Conservation (phyloP, 2,329 filamentous ascomycete species). For the Fusarium sp. region DNA sequence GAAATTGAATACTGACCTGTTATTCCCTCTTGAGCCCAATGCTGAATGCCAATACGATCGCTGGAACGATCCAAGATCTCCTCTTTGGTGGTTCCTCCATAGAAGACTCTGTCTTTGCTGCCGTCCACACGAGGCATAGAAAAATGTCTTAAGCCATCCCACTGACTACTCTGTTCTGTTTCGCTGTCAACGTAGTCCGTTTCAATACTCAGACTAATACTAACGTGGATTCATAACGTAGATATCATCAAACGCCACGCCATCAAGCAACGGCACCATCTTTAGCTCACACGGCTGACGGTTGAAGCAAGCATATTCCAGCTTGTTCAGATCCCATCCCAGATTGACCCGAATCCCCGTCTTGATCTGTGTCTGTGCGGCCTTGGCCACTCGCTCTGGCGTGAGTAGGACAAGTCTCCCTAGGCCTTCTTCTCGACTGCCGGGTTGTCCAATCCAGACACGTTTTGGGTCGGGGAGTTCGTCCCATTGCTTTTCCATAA, state of each 20-base stretch:
- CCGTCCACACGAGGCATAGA: constrained; percentile 53
- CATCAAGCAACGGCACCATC: constrained; percentile 60
- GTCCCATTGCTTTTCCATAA: constrained; percentile 33
- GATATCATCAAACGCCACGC: constrained; percentile 61
- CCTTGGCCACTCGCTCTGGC: constrained; percentile 58
- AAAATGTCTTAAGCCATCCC: constrained; percentile 63
- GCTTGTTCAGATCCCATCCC: constrained; percentile 66
- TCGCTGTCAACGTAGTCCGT: background rate
- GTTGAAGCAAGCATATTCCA: constrained; percentile 65
- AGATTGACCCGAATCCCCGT: constrained; percentile 63
- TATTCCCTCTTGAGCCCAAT: constrained; percentile 56
- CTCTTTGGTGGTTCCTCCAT: constrained; percentile 57
- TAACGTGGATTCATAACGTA: constrained; percentile 60
- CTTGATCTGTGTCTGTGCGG: constrained; percentile 61
- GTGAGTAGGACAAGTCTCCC: constrained; percentile 64
- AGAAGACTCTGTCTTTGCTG: constrained; percentile 55
- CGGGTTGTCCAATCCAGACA: constrained; percentile 59
- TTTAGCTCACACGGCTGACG: constrained; percentile 62
- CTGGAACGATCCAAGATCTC: constrained; percentile 59
- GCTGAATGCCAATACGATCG: constrained; percentile 59
- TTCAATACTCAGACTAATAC: background rate
- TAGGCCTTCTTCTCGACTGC: constrained; percentile 62
- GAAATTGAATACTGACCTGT: constrained; percentile 45
- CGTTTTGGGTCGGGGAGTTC: constrained; percentile 59
- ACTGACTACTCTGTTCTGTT: constrained; percentile 59